Conservation (phyloP, 345 rosid species). For the Camelina sativa region DNA sequence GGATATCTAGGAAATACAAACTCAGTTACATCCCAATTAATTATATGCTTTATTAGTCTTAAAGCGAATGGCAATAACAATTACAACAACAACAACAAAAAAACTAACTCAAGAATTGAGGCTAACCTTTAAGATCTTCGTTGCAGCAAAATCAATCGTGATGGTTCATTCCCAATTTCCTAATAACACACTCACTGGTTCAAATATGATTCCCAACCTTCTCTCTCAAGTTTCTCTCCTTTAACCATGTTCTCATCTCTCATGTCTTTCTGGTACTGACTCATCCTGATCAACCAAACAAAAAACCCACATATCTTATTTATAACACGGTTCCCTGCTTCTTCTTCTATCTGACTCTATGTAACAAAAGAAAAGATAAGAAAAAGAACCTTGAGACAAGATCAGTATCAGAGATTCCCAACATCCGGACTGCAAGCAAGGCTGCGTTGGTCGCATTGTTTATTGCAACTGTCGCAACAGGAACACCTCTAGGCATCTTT, state of each 20-base stretch:
- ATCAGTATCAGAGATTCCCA: slow-evolving; percentile 74
- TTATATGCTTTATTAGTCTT: neutral
- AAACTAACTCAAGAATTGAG: slow-evolving; percentile 24
- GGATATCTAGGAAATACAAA: neutral
- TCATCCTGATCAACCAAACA: slow-evolving; percentile 60
- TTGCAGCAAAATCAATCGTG: slow-evolving; percentile 20
- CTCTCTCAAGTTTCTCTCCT: slow-evolving; percentile 67
- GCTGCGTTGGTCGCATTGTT: slow-evolving; percentile 91
- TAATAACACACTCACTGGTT: slow-evolving; percentile 49
- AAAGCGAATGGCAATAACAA: neutral
- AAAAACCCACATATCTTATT: neutral
- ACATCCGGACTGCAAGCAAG: slow-evolving; percentile 75
- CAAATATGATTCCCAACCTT: slow-evolving; percentile 80
- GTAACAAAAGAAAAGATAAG: neutral
- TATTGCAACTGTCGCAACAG: slow-evolving; percentile 92
- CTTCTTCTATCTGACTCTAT: slow-evolving; percentile 1
- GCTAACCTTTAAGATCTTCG: slow-evolving; percentile 26
- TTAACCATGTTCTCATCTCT: slow-evolving; percentile 70
- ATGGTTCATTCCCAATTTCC: neutral
- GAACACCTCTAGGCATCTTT: slow-evolving; percentile 98
- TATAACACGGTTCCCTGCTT: neutral
- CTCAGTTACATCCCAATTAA: neutral
- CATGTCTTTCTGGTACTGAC: slow-evolving; percentile 84
- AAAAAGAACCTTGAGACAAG: slow-evolving; percentile 53
- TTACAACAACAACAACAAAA: slow-evolving; percentile 7